phyloP scores from a whole-genome alignment of 2,329 filamentous ascomycete genomes.

The Nemania sp. region DNA sequence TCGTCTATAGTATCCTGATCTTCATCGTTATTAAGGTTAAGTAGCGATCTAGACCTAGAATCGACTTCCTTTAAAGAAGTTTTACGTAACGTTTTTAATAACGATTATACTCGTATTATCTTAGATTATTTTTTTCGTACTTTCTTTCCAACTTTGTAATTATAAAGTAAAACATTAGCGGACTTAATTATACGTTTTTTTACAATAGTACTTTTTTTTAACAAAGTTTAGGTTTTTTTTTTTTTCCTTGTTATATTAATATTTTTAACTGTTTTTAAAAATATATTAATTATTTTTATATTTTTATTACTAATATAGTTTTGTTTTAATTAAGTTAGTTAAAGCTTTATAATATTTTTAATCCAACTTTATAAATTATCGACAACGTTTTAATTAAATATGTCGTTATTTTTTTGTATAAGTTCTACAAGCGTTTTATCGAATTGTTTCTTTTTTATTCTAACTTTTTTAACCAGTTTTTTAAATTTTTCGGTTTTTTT shows the following conservation, averaged over 20 bases:
- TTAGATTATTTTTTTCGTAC: neutral
- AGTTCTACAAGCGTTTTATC: too few relatives aligned
- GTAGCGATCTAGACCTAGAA: too few relatives aligned
- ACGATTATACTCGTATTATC: neutral
- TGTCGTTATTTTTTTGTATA: too few relatives aligned
- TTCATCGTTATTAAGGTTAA: too few relatives aligned
- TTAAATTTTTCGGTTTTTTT: neutral
- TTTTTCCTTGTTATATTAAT: neutral
- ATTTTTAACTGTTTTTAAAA: neutral
- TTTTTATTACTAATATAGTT: neutral
- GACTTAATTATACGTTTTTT: neutral
- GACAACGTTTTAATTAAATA: too few relatives aligned
- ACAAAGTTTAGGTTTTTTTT: neutral
- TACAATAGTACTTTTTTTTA: neutral
- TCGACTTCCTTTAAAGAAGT: too few relatives aligned
- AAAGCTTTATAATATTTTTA: neutral
- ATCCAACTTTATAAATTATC: neutral
- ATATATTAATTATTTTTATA: conserved; percentile 1
- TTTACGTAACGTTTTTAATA: too few relatives aligned
- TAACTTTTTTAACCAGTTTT: neutral
- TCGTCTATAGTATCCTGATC: too few relatives aligned
- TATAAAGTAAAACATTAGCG: too few relatives aligned
- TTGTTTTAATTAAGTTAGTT: neutral
- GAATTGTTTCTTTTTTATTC: neutral
- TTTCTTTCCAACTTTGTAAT: too few relatives aligned